Base-by-base conservation (phyloP, 176 grass and related monocot species). In the Chrysopogon serrulatus region DNA sequence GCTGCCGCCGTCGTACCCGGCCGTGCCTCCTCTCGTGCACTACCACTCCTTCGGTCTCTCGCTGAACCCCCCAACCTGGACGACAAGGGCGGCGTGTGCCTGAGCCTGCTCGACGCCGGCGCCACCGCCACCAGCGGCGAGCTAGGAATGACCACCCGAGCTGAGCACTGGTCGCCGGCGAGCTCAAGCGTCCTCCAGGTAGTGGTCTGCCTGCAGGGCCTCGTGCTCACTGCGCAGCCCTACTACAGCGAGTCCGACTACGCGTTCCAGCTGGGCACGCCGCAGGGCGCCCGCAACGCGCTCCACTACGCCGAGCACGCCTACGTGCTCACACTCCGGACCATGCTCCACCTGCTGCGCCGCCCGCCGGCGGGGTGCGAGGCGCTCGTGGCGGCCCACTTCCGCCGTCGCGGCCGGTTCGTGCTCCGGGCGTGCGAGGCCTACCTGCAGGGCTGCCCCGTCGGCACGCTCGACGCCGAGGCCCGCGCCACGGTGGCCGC, bases 51-150 rank as follows among this genome's bases (percentile, higher is more conserved):
- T 65, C 41, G 86, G 86, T 0, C 37, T 82, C 42, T 36, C 62
- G 12, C 31, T 87, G n/a, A 87, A 87, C 53, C 86, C 70, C 74
- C 86, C 11, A 87, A 87, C 63, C 43, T 87, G 4, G 76, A 87
- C 66, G 33, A n/a, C 1, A 77, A 71, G 6, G 63, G 86, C 10
- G 82, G 56, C 1, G 72, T 82, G 15, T n/a, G 86, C 53, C 37
- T 82, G 2, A 82, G 79, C 79, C 79, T 77, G n/a, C 61, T 77
- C 19, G 61, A 82, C 36, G 71, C 79, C 10, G 76, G 60, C 44
- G 61, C n/a, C n/a, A n/a, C n/a, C n/a, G n/a, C n/a, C n/a, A n/a
- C n/a, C n/a, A n/a, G n/a, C n/a, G n/a, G n/a, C 5, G 6, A 72
- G 86, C 5, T 26, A 37, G 6, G 79, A 51, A n/a, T n/a, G n/a